Evolutionary conservation across 345 rosid genomes (phyloP).

Genomic region (Ceriops tagal): DNA sequence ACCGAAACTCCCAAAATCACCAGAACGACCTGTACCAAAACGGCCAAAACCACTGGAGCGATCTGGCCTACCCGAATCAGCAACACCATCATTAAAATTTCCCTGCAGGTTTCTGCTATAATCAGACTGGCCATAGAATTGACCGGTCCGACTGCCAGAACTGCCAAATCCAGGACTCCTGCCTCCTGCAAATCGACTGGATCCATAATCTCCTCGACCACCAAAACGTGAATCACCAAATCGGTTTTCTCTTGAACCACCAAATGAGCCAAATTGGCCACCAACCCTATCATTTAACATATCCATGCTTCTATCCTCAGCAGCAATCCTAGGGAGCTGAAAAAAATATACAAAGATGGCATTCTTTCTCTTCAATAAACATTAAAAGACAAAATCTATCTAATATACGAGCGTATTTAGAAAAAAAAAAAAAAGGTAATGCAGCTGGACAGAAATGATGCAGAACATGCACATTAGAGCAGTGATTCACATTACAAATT

Average conservation of each 20-base stretch:
- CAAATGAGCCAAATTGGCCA: slow-evolving; percentile 30
- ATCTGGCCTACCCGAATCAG: neutral
- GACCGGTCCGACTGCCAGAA: slow-evolving; percentile 11
- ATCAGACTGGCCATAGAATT: slow-evolving; percentile 9
- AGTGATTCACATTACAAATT: neutral
- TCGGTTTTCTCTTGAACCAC: neutral
- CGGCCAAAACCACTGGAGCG: slow-evolving; percentile 40
- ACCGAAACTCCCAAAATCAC: slow-evolving; percentile 46
- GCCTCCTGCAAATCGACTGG: slow-evolving; percentile 29
- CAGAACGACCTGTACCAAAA: slow-evolving; percentile 34
- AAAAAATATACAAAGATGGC: slow-evolving; percentile 9
- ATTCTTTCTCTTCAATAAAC: neutral
- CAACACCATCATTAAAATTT: slow-evolving; percentile 31
- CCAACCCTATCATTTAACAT: slow-evolving; percentile 39
- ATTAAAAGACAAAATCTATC: neutral
- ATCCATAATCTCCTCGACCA: slow-evolving; percentile 33
- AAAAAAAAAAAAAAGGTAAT: neutral
- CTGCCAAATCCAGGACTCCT: slow-evolving; percentile 25
- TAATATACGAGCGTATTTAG: neutral
- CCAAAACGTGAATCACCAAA: slow-evolving; percentile 26
- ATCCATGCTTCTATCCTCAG: slow-evolving; percentile 44
- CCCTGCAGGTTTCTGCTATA: slow-evolving; percentile 18
- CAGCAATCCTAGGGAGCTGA: slow-evolving; percentile 71
- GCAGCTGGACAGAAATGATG: too few relatives aligned
- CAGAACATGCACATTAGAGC: neutral